Evolutionary conservation across 192 early-diverging fungal species (phyloP).

Genomic region (Funneliformis mosseae): DNA sequence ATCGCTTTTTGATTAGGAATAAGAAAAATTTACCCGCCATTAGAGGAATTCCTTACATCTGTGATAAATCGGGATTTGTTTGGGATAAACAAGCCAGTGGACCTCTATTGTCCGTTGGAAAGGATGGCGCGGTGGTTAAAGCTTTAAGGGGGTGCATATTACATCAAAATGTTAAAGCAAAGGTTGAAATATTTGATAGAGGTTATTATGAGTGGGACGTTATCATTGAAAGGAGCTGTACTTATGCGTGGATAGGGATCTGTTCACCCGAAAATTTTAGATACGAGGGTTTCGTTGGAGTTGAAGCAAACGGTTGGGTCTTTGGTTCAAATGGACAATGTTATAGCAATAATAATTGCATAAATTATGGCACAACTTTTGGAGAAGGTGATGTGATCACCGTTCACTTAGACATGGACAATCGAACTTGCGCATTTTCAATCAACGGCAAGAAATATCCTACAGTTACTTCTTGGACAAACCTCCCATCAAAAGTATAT

Average conservation of each 20-base stretch:
- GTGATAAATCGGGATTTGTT: neutral
- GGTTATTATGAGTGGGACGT: slow-evolving; percentile 25
- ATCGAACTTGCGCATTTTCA: slow-evolving; percentile 9
- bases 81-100: slow-evolving; percentile 19
- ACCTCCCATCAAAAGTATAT: slow-evolving; percentile 29
- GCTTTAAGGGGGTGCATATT: neutral
- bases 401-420: slow-evolving; percentile 30
- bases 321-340: neutral
- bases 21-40: neutral
- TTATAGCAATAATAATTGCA: neutral
- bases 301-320: slow-evolving; percentile 2
- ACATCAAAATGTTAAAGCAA: slow-evolving; percentile 6
- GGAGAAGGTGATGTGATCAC: slow-evolving; percentile 5
- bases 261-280: neutral
- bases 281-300: slow-evolving; percentile 1
- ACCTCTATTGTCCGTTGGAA: neutral
- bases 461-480: neutral
- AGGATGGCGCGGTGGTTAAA: neutral
- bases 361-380: slow-evolving; percentile 7
- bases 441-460: slow-evolving; percentile 27
- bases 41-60: neutral
- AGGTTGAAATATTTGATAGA: neutral
- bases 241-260: neutral
- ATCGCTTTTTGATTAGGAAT: neutral
- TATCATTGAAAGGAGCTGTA: slow-evolving; percentile 13